These are phyloP conservation scores for Nemania abortiva DNA, from an alignment of 2,329 filamentous ascomycete genomes.

Conservation along the genomic window DNA sequence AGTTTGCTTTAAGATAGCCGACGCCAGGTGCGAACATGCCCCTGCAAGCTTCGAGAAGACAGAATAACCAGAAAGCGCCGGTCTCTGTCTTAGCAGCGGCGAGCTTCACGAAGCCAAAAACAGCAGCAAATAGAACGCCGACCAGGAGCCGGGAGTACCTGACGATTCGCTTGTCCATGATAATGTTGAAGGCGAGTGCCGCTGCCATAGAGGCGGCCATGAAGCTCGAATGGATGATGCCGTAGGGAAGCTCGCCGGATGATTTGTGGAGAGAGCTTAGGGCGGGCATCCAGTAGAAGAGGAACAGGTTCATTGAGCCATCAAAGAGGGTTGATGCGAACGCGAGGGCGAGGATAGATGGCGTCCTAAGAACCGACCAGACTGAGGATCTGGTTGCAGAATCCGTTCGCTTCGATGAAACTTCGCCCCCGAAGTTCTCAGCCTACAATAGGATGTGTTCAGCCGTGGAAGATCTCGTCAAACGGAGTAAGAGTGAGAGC, in stretches of 20 bases:
- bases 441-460: constrained; percentile 36
- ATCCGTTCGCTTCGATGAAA: constrained; percentile 16
- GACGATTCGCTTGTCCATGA: constrained; percentile 50
- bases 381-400: constrained; percentile 27
- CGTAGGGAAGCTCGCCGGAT: constrained; percentile 48
- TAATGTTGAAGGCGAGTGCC: constrained; percentile 49
- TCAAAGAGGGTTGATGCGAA: constrained; percentile 70
- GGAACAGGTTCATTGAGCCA: constrained; percentile 71
- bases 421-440: constrained; percentile 47
- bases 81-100: constrained; percentile 55
- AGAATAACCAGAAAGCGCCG: constrained; percentile 67
- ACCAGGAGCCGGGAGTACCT: constrained; percentile 53
- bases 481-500: neutral
- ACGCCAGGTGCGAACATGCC: constrained; percentile 70
- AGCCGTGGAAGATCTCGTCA: constrained; percentile 8
- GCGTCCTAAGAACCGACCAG: constrained; percentile 53
- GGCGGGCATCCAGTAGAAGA: constrained; percentile 72
- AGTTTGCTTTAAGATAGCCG: constrained; percentile 61
- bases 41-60: constrained; percentile 67
- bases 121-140: constrained; percentile 51
- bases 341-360: constrained; percentile 63
- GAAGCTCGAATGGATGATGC: constrained; percentile 49
- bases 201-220: constrained; percentile 50
- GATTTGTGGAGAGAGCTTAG: constrained; percentile 58
- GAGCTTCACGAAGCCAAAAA: constrained; percentile 58